A percentile compares a stretch with the other conserved stretches of the same genome.
phyloP scores from a whole-genome alignment of 169 alveolate species.

The Plasmodium knowlesi region DNA sequence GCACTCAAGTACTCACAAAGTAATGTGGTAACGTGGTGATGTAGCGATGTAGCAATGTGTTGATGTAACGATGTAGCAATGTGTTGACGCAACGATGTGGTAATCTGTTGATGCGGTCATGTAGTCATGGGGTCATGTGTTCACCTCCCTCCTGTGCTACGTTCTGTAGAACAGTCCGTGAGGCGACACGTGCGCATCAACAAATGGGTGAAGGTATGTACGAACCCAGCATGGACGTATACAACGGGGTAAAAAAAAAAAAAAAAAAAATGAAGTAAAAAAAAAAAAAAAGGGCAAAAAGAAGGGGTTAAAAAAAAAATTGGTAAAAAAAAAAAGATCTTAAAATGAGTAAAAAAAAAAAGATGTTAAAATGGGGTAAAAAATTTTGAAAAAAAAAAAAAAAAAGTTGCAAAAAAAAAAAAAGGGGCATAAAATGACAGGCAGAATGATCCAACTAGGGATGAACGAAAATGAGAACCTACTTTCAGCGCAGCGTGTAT shows the following conservation, averaged over 20 bases:
- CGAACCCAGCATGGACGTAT: background rate
- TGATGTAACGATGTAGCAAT: too few species aligned
- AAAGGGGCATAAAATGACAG: background rate
- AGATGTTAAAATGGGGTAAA: background rate
- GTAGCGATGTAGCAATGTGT: background rate
- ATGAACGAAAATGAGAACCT: background rate
- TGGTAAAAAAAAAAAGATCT: too few species aligned
- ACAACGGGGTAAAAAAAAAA: background rate
- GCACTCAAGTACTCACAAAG: background rate
- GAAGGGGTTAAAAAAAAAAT: background rate
- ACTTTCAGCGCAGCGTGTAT: background rate
- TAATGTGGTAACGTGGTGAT: too few species aligned
- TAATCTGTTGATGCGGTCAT: too few species aligned
- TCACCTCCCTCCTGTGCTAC: background rate
- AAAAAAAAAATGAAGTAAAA: background rate
- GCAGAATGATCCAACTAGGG: background rate
- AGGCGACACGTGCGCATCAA: background rate
- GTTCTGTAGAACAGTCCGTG: background rate
- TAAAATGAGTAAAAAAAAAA: background rate
- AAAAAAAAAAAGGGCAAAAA: background rate
- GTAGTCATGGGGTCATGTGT: background rate
- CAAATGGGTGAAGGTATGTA: background rate
- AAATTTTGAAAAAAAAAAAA: too few species aligned
- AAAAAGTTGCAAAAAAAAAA: background rate
- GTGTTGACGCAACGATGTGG: too few species aligned